A percentile compares a stretch with the other conserved stretches of the same genome.
These are phyloP conservation scores for Cladosporium sp. DNA, from an alignment of 2,329 filamentous ascomycete genomes.

Conservation along the genomic window DNA sequence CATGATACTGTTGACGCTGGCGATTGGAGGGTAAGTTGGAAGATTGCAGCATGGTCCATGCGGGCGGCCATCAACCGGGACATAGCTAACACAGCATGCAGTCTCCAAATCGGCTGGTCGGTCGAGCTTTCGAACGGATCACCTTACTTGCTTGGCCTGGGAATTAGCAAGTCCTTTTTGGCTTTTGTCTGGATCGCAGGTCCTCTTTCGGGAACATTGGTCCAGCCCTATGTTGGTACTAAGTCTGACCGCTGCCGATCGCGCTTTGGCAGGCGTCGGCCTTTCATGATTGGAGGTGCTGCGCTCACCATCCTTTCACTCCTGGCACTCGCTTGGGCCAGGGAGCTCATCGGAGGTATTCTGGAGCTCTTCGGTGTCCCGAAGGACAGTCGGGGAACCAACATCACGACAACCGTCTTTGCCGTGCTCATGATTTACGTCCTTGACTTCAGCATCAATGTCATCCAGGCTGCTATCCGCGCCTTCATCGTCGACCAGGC, in stretches of 20 bases:
- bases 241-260: constrained; percentile 47
- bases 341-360: constrained; percentile 55
- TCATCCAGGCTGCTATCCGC: constrained; percentile 83
- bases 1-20: constrained; percentile 75
- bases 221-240: constrained; percentile 50
- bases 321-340: constrained; percentile 45
- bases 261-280: constrained; percentile 45
- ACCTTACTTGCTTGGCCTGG: constrained; percentile 48
- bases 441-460: constrained; percentile 92
- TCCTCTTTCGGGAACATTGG: constrained; percentile 46
- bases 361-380: constrained; percentile 64
- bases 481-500: constrained; percentile 92
- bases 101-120: constrained; percentile 90
- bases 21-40: constrained; percentile 61
- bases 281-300: constrained; percentile 48
- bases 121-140: constrained; percentile 92
- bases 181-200: constrained; percentile 52
- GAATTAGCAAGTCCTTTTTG: constrained; percentile 46
- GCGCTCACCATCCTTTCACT: constrained; percentile 45
- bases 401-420: constrained; percentile 62
- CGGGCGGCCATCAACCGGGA: too few species aligned
- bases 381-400: constrained; percentile 57
- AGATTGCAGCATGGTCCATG: neutral
- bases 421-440: constrained; percentile 85
- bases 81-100: constrained; percentile 20